phyloP scores from a whole-genome alignment of 2,329 filamentous ascomycete genomes.

The Dothideomycetes sp. region DNA sequence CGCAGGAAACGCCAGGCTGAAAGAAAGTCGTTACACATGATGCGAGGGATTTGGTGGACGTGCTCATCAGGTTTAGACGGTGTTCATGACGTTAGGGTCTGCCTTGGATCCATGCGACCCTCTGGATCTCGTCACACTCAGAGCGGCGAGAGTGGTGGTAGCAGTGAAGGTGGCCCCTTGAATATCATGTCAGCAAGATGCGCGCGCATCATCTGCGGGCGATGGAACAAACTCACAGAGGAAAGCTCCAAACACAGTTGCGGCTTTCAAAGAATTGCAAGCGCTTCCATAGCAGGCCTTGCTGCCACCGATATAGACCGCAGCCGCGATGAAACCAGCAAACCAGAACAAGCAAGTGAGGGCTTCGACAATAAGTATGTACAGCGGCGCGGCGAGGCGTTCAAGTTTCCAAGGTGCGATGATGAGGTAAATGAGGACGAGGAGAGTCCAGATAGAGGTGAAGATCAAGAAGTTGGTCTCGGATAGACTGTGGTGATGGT shows the following conservation, averaged over 20 bases:
- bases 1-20: background rate
- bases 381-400: conserved; percentile 51
- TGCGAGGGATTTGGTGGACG: conserved; percentile 1
- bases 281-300: conserved; percentile 45
- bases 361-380: conserved; percentile 57
- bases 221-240: conserved; percentile 38
- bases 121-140: conserved; percentile 38
- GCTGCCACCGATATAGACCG: conserved; percentile 49
- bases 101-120: conserved; percentile 23
- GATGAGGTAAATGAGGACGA: conserved; percentile 60
- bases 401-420: conserved; percentile 45
- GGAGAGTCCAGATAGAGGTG: conserved; percentile 63
- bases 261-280: conserved; percentile 55
- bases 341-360: conserved; percentile 87
- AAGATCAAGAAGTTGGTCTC: conserved; percentile 73
- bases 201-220: background rate
- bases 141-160: conserved; percentile 40
- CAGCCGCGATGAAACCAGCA: conserved; percentile 69
- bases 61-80: background rate
- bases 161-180: conserved; percentile 42
- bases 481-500: conserved; percentile 44
- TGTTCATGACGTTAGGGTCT: conserved; percentile 26
- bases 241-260: conserved; percentile 57
- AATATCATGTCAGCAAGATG: conserved; percentile 8
- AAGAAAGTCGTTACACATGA: conserved; percentile 1